Base-by-base conservation (phyloP, 257 asterid species). In the Verbena officinalis region DNA sequence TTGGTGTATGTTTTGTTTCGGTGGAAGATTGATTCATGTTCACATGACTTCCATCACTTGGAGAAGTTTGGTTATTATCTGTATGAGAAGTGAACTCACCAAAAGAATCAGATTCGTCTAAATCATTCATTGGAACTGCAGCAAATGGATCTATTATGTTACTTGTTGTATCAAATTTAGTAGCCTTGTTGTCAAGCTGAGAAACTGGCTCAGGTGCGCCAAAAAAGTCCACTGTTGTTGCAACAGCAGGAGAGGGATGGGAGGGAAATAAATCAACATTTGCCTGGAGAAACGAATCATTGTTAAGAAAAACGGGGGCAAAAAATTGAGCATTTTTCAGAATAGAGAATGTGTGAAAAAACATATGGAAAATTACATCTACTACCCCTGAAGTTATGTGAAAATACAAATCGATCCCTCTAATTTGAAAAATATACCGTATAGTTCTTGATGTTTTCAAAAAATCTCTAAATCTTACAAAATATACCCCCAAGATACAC, bases 91-190 rank as follows among this genome's bases (percentile, higher is more conserved):
- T 60, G 53, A 87, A 76, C 33, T 78, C 49, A 58, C 84, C 87
- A 70, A 84, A 84, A 31, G 91, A 79, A 57, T 77, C 84, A 48
- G 93, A 76, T 38, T 77, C 70, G 52, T 78, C 89, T 44, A 88
- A 90, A 69, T 72, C 77, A 83, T 77, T 80, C 56, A 86, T 71
- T 23, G 99, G 91, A 68, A 94, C 75, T 24, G 91, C 80, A 55
- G 93, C 93, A 70, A 90, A 94, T 38, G 97, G 99, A 70, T 94
- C 99, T 21, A 80, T 62, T 40, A 64, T 21, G 77, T 30, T 69
- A 39, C 67, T 75, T 64, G 79, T 59, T 43, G 80, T 69, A 19
- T 80, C 83, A 43, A 86, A 46, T 64, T 76, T 81, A 63, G 82
- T 65, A 61, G 84, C 52, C 51, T 67, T 68, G 60, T 46, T 65